Evolutionary conservation across 768 basidiomycete species (phyloP), one percentile per base, ranked within the genome.

Genomic region (Panellus pusillus): DNA sequence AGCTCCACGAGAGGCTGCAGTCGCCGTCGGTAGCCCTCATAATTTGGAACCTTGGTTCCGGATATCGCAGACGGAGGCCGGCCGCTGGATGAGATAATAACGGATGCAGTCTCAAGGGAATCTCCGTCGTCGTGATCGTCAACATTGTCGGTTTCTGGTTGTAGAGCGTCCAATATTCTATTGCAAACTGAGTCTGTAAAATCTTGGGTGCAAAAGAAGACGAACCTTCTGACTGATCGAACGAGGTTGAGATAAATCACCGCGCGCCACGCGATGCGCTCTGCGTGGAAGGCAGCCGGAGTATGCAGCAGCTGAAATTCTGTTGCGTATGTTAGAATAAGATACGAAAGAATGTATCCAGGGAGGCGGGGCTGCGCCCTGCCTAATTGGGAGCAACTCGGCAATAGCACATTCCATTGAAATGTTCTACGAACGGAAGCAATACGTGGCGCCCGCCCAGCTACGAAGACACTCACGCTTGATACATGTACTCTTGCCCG

Each of bases 181-280:
- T 20, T n/a, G 35, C 57, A 43, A 58, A 64, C 51, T 53, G 52
- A 56, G 57, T 60, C 52, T 49, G 54, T 58, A 49, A 46, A 63
- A 55, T 28, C 29, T 52, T 43, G 19, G 52, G 47, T 28, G 57
- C 51, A 47, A 41, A 47, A 52, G 20, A 37, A 42, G 57, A 38
- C 76, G 58, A 66, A 84, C 86, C 86, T 82, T 63, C 85, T 83
- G 62, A 93, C 72, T 55, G 91, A 93, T 66, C 86, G 84, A 55
- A 92, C 87, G 58, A 93, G 77, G 70, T 93, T 93, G 55, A 93
- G 80, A 72, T 93, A 93, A 63, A 93, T 88, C 61, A 93, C 90
- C 45, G 88, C 81, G 47, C 91, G 83, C 91, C 91, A 93, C 24
- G 90, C 88, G 50, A 89, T 83, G 57, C 91, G 79, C 66, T 93